These are phyloP conservation scores for Oryza officinalis DNA, from an alignment of 176 grass and related monocot species.

Conservation along the genomic window DNA sequence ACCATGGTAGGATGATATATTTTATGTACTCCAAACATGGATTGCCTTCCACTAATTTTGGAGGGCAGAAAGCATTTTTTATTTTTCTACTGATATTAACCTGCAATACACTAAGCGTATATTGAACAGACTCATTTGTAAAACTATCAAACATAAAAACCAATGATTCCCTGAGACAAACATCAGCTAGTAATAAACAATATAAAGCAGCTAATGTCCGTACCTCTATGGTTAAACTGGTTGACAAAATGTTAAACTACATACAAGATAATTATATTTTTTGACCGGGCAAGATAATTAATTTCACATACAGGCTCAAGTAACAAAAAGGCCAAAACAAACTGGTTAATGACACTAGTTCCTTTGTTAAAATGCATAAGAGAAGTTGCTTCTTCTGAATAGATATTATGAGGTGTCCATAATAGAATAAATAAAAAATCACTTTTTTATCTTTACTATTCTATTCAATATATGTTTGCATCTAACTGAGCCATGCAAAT, in stretches of 20 bases:
- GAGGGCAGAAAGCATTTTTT: constrained; percentile 56
- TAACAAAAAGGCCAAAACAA: neutral
- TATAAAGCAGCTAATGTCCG: neutral
- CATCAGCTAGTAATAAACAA: neutral
- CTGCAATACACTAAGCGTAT: constrained; percentile 31
- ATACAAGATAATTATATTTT: neutral
- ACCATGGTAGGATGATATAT: constrained; percentile 62
- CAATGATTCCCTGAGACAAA: neutral
- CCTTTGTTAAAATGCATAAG: too few species aligned
- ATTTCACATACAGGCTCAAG: neutral
- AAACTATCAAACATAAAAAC: neutral
- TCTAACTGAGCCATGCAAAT: too few species aligned
- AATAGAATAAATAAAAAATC: neutral
- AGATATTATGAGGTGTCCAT: neutral
- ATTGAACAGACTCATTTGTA: neutral
- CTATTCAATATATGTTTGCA: too few species aligned
- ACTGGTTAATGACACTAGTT: too few species aligned
- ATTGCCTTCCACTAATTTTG: constrained; percentile 47
- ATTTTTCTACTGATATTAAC: constrained; percentile 48
- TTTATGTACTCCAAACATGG: constrained; percentile 70
- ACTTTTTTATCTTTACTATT: too few species aligned
- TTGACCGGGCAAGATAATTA: too few species aligned
- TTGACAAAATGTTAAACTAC: neutral
- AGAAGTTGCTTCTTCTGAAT: too few species aligned
- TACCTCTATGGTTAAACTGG: neutral